Evolutionary conservation across 2,329 filamentous ascomycete genomes (phyloP), one percentile per base, ranked within the genome.

Genomic region (Phyllosticta paracitricarpa): DNA sequence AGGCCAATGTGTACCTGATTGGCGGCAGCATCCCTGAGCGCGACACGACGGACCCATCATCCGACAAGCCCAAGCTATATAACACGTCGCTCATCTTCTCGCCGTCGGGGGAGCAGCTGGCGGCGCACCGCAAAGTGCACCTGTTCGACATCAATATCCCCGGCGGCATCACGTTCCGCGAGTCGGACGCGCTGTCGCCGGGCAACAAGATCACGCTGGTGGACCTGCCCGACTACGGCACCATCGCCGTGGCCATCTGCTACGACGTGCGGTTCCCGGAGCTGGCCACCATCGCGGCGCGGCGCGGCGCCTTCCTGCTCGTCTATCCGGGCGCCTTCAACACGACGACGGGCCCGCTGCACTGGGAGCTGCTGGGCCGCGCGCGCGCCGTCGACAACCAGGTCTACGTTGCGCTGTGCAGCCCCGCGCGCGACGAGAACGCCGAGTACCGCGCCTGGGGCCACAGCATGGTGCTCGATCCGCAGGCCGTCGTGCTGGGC

Each of bases 301-400:
- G 94, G 33, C 85, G 86, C 66, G 91, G 88, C n/a, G 88, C 86
- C 62, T 99, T 99, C 74, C 81, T 90, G 54, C 83, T 97, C 59
- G 73, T 97, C 19, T 97, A 97, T 75, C 94, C 94, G 0, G 94
- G 91, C n/a, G 94, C 94, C 0, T 99, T 99, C 81, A 99, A 97
- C 76, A 80, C 89, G 63, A 96, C 91, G 0, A 99, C 94, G 0
- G 94, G 94, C 0, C 87, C 89, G 5, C 76, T 97, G 73, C 94
- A 99, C 76, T 99, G 94, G 94, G 82, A 86, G 62, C 77, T 99
- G 66, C 84, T 89, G 68, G 93, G 87, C 0, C 83, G 89, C 66
- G 91, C 89, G 14, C 81, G 94, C 64, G 94, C 93, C 4, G 82
- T 96, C 68, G 93, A 99, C 71, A 97, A 97, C 72, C 91, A 99